phyloP scores from a whole-genome alignment of 2,329 filamentous ascomycete genomes.

The Thermothelomyces thermophilus region DNA sequence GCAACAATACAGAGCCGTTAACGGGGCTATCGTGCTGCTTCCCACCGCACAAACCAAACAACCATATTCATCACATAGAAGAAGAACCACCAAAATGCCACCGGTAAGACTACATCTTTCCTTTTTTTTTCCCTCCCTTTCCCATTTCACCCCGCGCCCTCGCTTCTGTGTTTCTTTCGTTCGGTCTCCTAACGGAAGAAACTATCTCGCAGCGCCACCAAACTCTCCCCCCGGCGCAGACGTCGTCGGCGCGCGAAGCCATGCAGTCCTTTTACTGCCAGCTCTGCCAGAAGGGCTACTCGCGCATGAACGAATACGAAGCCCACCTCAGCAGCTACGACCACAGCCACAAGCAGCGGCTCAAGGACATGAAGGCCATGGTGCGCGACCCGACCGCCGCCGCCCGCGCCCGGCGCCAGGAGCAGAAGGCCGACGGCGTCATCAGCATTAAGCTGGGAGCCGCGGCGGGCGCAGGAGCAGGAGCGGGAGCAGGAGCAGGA shows the following conservation, averaged over 20 bases:
- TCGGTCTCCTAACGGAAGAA: background rate
- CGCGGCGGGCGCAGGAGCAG: slow-evolving; percentile 25
- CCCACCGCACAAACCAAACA: too few species aligned
- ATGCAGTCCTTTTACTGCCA: slow-evolving; percentile 77
- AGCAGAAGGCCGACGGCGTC: slow-evolving; percentile 63
- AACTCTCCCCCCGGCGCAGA: slow-evolving; percentile 52
- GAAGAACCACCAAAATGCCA: slow-evolving; percentile 39
- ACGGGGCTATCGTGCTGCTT: too few species aligned
- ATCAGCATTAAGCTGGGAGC: slow-evolving; percentile 59
- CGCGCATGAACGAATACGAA: slow-evolving; percentile 92
- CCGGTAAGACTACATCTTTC: slow-evolving; percentile 38
- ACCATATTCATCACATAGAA: too few species aligned
- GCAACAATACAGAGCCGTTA: too few species aligned
- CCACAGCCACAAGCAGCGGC: slow-evolving; percentile 86
- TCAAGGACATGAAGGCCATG: slow-evolving; percentile 83
- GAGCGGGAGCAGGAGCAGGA: too few species aligned
- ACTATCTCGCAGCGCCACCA: slow-evolving; percentile 41
- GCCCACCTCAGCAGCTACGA: slow-evolving; percentile 92
- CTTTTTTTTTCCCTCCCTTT: slow-evolving; percentile 25
- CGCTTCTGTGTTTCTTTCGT: too few species aligned
- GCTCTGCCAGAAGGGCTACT: slow-evolving; percentile 90
- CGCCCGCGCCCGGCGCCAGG: slow-evolving; percentile 59
- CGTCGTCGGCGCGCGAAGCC: slow-evolving; percentile 63
- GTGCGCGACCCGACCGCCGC: slow-evolving; percentile 63
- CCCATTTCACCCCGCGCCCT: background rate